Conservation (phyloP, 345 rosid species). For the Pistacia atlantica region DNA sequence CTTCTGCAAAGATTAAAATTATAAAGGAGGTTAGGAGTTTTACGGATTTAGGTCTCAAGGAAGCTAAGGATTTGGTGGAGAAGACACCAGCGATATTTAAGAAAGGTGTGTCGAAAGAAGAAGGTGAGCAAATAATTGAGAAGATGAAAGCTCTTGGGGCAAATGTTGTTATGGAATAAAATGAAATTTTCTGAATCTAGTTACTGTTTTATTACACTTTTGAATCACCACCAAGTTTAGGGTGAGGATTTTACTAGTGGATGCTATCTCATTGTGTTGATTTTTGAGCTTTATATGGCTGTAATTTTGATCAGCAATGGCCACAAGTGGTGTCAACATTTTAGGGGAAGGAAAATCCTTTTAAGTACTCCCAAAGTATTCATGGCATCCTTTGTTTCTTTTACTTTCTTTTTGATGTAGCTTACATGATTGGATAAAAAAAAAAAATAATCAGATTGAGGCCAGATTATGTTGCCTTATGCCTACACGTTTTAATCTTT, state of each 20-base stretch:
- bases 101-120: constrained; percentile 79
- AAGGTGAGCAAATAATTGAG: constrained; percentile 80
- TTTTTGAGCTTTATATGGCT: constrained; percentile 1
- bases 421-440: neutral
- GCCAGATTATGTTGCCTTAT: neutral
- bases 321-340: neutral
- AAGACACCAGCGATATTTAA: constrained; percentile 70
- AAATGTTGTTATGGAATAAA: constrained; percentile 71
- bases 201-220: constrained; percentile 6
- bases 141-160: constrained; percentile 86
- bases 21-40: constrained; percentile 80
- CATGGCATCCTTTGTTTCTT: neutral
- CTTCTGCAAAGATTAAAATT: constrained; percentile 72
- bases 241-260: constrained; percentile 6
- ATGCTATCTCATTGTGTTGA: constrained; percentile 4
- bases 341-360: neutral
- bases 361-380: neutral
- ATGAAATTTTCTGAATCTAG: constrained; percentile 2
- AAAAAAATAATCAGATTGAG: neutral
- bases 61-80: constrained; percentile 90
- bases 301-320: neutral
- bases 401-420: neutral
- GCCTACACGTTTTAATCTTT: no score
- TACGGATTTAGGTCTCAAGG: constrained; percentile 90
- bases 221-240: constrained; percentile 8